Evolutionary conservation across 2,329 filamentous ascomycete species (phyloP), one percentile per base, ranked within the genome.

Genomic region (Aspergillus sp.): DNA sequence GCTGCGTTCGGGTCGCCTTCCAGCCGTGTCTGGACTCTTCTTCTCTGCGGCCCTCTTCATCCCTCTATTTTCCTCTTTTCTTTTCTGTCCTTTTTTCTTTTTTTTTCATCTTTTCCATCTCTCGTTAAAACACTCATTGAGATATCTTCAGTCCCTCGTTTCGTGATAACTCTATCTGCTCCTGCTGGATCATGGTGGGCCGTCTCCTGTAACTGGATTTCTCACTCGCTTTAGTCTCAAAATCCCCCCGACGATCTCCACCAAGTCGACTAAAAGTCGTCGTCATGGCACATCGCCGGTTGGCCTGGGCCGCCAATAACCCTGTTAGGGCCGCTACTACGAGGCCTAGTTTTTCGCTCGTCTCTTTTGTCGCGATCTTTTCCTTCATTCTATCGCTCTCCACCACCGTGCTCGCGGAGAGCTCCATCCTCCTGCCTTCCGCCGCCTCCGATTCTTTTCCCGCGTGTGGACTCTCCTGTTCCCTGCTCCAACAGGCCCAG

Each of bases 401-500:
- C 50, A 45, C 60, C 36, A 43, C 56, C 44, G 47, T 45, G 35
- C 43, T 58, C 39, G 43, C 56, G 41, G 50, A 57, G 45, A 42
- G 46, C 48, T 51, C 56, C 41, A 49, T 51, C 41, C 58, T 70
- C 26, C 44, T 70, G 33, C 68, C 68, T 34, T 58, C 64, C 7
- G 46, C 64, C 8, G 60, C 64, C 37, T 67, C 68, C 32, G 49
- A 51, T 34, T 65, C 73, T 34, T 77, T 88, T 39, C 85, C 85
- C 5, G 60, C 74, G 27, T 89, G 85, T 57, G 84, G 80, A 7
- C 62, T 70, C 19, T 49, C 60, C 37, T 89, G 85, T 58, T 73
- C 76, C 35, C 62, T 71, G 27, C 78, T 89, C 36, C 81, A 77
- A 60, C 78, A 87, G 64, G 88, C 86, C 45, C 86, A 90, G 59